Conservation (phyloP, 2,329 filamentous ascomycete genomes). For the Karstenula rhodostoma region DNA sequence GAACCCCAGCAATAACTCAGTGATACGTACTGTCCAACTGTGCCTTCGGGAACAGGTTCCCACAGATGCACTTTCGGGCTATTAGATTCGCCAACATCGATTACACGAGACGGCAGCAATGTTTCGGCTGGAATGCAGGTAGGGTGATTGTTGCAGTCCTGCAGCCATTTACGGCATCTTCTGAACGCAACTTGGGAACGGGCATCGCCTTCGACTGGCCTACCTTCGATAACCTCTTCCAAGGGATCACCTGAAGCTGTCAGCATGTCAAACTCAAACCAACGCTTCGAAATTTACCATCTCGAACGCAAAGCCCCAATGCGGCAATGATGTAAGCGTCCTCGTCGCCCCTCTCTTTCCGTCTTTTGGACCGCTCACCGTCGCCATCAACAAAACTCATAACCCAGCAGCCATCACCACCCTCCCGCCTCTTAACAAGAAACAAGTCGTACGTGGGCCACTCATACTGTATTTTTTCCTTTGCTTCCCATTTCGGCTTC, state of each 20-base stretch:
- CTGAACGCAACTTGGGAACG: conserved; percentile 6
- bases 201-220: conserved; percentile 12
- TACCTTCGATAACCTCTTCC: conserved; percentile 7
- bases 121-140: conserved; percentile 8
- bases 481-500: conserved; percentile 15
- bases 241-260: conserved; percentile 11
- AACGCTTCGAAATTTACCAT: neutral
- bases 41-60: conserved; percentile 17
- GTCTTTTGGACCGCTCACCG: neutral
- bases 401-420: conserved; percentile 16
- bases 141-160: conserved; percentile 14
- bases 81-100: conserved; percentile 14
- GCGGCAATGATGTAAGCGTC: conserved; percentile 17
- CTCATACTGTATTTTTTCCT: conserved; percentile 5
- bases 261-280: neutral
- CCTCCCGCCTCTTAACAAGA: conserved; percentile 16
- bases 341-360: conserved; percentile 4
- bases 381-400: conserved; percentile 16
- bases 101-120: conserved; percentile 15
- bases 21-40: conserved; percentile 14
- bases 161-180: conserved; percentile 15
- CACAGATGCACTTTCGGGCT: conserved; percentile 13
- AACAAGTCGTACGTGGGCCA: conserved; percentile 17
- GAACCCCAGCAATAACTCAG: conserved; percentile 21
- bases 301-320: conserved; percentile 14